Evolutionary conservation across 306 rosid species (phyloP).

Genomic region (Crataegus laevigata): DNA sequence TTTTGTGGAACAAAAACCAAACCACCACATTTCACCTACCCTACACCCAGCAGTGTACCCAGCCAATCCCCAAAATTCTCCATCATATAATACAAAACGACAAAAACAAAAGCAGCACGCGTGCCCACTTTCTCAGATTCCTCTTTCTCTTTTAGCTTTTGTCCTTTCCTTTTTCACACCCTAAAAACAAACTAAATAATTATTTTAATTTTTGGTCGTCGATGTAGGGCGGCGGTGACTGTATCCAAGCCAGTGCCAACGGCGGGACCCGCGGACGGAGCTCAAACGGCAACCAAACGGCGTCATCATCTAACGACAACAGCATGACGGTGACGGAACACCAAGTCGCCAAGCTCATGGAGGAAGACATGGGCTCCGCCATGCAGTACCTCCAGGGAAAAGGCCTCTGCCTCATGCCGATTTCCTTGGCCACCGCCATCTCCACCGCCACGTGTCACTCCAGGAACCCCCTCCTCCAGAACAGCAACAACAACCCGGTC

Average conservation of each 20-base stretch:
- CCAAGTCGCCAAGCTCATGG: slow-evolving; percentile 92
- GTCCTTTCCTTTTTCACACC: slow-evolving; percentile 7
- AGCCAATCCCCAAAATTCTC: slow-evolving; percentile 12
- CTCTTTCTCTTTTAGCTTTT: slow-evolving; percentile 1
- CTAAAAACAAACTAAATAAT: background rate
- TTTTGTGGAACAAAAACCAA: background rate
- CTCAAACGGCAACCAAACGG: slow-evolving; percentile 35
- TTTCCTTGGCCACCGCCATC: slow-evolving; percentile 85
- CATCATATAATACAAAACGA: slow-evolving; percentile 46
- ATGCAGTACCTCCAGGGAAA: slow-evolving; percentile 97
- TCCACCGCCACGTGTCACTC: slow-evolving; percentile 81
- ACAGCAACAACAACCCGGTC: slow-evolving; percentile 1
- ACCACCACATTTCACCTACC: background rate
- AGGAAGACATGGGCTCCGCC: slow-evolving; percentile 97
- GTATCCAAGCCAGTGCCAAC: slow-evolving; percentile 38
- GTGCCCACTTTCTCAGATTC: slow-evolving; percentile 71
- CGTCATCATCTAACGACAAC: slow-evolving; percentile 49
- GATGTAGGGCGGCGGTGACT: slow-evolving; percentile 68
- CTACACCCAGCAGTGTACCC: background rate
- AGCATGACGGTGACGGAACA: slow-evolving; percentile 77
- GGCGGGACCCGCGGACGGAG: slow-evolving; percentile 22
- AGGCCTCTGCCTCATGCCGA: slow-evolving; percentile 98
- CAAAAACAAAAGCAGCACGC: slow-evolving; percentile 77
- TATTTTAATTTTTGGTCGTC: slow-evolving; percentile 8
- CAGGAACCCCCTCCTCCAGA: slow-evolving; percentile 44